These are phyloP conservation scores for Bipolaris victoriae DNA, from an alignment of 2,329 filamentous ascomycete genomes.

Conservation along the genomic window DNA sequence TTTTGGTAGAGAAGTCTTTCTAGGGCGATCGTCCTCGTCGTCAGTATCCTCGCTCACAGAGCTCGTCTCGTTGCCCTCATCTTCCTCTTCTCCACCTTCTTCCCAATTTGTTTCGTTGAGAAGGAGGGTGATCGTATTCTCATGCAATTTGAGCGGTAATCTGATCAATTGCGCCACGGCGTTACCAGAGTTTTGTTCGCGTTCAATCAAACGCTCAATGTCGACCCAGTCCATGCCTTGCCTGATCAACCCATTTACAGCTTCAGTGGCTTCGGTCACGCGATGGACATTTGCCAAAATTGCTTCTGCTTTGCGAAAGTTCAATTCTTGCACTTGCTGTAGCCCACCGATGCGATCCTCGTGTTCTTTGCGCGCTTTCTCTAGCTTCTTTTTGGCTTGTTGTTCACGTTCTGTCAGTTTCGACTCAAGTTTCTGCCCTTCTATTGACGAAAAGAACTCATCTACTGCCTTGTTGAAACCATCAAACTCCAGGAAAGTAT, in stretches of 20 bases:
- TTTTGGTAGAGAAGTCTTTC: constrained; percentile 52
- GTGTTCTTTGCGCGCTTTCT: constrained; percentile 84
- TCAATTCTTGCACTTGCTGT: constrained; percentile 79
- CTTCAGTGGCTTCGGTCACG: constrained; percentile 90
- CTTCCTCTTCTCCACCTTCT: constrained; percentile 65
- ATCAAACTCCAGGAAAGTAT: constrained; percentile 75
- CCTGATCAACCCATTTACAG: constrained; percentile 86
- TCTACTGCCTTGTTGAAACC: constrained; percentile 94
- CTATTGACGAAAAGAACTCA: constrained; percentile 95
- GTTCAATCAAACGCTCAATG: constrained; percentile 84
- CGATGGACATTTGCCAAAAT: constrained; percentile 90
- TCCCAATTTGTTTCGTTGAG: constrained; percentile 73
- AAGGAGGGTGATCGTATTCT: constrained; percentile 83
- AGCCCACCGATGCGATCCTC: constrained; percentile 82
- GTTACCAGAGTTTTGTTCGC: constrained; percentile 81
- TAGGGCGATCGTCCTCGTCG: constrained; percentile 58
- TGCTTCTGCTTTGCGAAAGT: constrained; percentile 85
- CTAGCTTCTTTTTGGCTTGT: constrained; percentile 80
- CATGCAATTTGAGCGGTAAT: constrained; percentile 84
- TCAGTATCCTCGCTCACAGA: constrained; percentile 70
- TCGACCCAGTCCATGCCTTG: constrained; percentile 99
- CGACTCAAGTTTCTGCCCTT: constrained; percentile 90
- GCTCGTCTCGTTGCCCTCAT: constrained; percentile 64
- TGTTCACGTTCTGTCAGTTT: constrained; percentile 81
- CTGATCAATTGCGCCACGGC: constrained; percentile 86